Base-by-base conservation (phyloP, 768 basidiomycete species). In the Podaxis rugospora region DNA sequence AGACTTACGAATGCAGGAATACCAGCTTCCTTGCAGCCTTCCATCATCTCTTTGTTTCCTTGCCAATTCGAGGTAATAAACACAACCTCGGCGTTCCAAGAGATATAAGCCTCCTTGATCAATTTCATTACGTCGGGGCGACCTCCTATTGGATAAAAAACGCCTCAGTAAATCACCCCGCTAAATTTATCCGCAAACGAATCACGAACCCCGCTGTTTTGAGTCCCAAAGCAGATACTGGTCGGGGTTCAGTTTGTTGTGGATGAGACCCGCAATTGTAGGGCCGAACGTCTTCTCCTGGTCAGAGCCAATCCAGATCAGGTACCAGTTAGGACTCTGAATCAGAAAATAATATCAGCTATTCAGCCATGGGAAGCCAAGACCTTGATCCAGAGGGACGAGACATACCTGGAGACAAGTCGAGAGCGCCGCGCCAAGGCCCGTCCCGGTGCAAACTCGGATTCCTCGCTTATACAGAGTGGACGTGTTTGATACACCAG, bases 281-380 rank as follows among this genome's bases (percentile, higher is more conserved):
- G 88, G 86, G 2, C 91, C 91, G 66, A 93, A 92, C 1, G 91
- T 92, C 74, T 89, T 90, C 69, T 89, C 90, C 70, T 92, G 90
- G 69, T 91, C 87, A 49, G 90, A 91, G 44, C 90, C 84, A 67
- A 90, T 90, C 90, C 90, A 92, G 64, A 92, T 90, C 44, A 91
- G 78, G 70, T 85, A 90, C 89, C 82, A 83, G 62, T 81, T 66
- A 35, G 80, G 79, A 64, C 73, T 81, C 82, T 82, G 54, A 16
- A 56, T 27, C 14, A 27, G 36, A 13, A 5, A 44, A 5, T 21
- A 44, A 44, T 6, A 2, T 6, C 18, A 44, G 16, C 7, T 44
- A 18, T 6, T 44, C 18, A 44, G 5, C 36, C 52, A 21, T 44
- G 18, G 25, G 14, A 23, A 36, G 4, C 52, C 49, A 28, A 44